Percentiles rank a stretch among this genome's conserved stretches.
phyloP scores from a whole-genome alignment of 768 basidiomycete species.

The Mycena haematopus region DNA sequence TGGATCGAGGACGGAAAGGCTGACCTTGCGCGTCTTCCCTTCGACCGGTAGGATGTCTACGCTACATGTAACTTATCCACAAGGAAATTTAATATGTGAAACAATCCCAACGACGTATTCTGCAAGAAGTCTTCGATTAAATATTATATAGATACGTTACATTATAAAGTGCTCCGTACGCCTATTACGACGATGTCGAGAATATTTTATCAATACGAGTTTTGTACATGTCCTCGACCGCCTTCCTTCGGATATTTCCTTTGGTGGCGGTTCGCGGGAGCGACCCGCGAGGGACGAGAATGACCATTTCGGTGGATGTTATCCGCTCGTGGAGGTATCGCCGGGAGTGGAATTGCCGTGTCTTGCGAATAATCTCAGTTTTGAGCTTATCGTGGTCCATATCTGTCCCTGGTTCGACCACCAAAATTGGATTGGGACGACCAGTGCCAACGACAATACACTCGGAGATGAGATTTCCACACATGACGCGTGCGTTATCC shows the following conservation, averaged over 20 bases:
- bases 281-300: slow-evolving; percentile 68
- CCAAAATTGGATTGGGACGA: slow-evolving; percentile 77
- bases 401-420: slow-evolving; percentile 67
- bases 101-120: no score
- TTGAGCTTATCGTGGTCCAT: slow-evolving; percentile 64
- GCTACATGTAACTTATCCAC: slow-evolving; percentile 18
- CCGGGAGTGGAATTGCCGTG: slow-evolving; percentile 72
- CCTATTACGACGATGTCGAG: neutral
- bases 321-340: slow-evolving; percentile 84
- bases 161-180: no score
- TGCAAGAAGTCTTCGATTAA: no score
- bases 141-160: neutral
- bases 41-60: slow-evolving; percentile 8
- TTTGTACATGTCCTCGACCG: slow-evolving; percentile 73
- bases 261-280: slow-evolving; percentile 83
- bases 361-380: slow-evolving; percentile 76
- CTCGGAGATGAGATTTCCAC: slow-evolving; percentile 67
- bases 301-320: slow-evolving; percentile 64
- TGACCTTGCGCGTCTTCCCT: slow-evolving; percentile 51
- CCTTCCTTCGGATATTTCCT: slow-evolving; percentile 80
- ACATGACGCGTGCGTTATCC: slow-evolving; percentile 73
- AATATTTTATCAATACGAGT: slow-evolving; percentile 63
- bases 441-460: slow-evolving; percentile 82
- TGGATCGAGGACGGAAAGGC: slow-evolving; percentile 86
- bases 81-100: slow-evolving; percentile 4